Percentiles rank a stretch among this genome's conserved stretches.
Evolutionary conservation across 1,139 yeast genomes (phyloP).

Genomic region (Hansenula lynferdii): DNA sequence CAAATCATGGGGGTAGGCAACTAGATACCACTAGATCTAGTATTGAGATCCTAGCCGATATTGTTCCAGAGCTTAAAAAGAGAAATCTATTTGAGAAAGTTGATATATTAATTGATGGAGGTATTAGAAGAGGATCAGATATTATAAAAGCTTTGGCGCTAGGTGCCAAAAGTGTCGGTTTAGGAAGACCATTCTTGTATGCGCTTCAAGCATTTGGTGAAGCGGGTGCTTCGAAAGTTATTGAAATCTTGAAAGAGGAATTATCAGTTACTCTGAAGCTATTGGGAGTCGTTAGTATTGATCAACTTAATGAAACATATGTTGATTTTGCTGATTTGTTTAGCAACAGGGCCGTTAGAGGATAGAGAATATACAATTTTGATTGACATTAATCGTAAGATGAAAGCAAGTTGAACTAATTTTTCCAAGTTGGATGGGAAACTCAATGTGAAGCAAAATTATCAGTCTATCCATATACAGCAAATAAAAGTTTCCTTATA

Average conservation of each 20-base stretch:
- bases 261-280: constrained; percentile 53
- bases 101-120: constrained; percentile 55
- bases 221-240: constrained; percentile 48
- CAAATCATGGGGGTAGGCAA: constrained; percentile 64
- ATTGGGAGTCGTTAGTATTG: constrained; percentile 40
- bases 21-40: constrained; percentile 54
- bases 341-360: no score
- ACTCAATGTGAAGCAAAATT: no score
- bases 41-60: constrained; percentile 50
- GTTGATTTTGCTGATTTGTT: no score
- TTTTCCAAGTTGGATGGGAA: no score
- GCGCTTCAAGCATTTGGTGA: constrained; percentile 57
- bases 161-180: constrained; percentile 66
- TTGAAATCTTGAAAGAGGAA: constrained; percentile 48
- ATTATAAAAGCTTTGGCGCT: constrained; percentile 58
- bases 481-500: no score
- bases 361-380: no score
- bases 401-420: no score
- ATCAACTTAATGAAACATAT: no score
- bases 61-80: constrained; percentile 44
- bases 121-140: constrained; percentile 64
- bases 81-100: constrained; percentile 34
- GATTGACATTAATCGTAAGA: no score
- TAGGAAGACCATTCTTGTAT: constrained; percentile 56
- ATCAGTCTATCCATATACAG: no score